Base-by-base conservation (phyloP, 2,329 filamentous ascomycete genomes). In the Xylariales sp. region DNA sequence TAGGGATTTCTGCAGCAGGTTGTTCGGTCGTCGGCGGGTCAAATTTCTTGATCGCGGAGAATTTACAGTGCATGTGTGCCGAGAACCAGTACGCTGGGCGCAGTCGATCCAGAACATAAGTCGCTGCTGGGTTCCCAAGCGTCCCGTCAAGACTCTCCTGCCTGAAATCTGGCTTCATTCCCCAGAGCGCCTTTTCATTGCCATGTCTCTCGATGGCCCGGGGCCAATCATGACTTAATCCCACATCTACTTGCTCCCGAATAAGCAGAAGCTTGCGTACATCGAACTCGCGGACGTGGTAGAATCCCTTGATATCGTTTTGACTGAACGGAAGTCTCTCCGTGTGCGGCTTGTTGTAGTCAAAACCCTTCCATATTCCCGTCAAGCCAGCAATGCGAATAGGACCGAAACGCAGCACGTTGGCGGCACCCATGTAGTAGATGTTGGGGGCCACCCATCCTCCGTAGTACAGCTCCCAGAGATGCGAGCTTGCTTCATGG, bases 371-470 rank as follows among this genome's bases (percentile, higher is more conserved):
- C 86, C 88, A 98, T 46, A 98, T 98, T 5, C 93, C 93, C 37
- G 88, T 93, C 59, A 97, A 70, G 5, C 85, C 91, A 24, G 88
- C 87, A 44, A 98, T 95, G 16, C 93, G 81, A 33, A 98, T 66
- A 2, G 87, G 84, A 0, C 91, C 91, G 21, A 94, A 70, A 14
- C 84, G 82, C 28, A 98, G 59, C 7, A 98, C 83, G 56, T 95
- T 96, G 42, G 93, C 88, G 23, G 89, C 88, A 33, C 93, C 93
- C 60, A 97, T 75, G 64, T 96, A 98, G 70, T 96, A 98, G 46
- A 98, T 97, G 50, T 93, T 95, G 7, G 88, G 89, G 6, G 91
- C 91, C 5, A 88, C 93, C 93, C 93, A 98, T 35, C 93, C 93
- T 36, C 93, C 93, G 57, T 97, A 95, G 66, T 88, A 95, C 1